Evolutionary conservation across 257 asterid genomes (phyloP), one percentile per base, ranked within the genome.

Genomic region (Cinchona pubescens): DNA sequence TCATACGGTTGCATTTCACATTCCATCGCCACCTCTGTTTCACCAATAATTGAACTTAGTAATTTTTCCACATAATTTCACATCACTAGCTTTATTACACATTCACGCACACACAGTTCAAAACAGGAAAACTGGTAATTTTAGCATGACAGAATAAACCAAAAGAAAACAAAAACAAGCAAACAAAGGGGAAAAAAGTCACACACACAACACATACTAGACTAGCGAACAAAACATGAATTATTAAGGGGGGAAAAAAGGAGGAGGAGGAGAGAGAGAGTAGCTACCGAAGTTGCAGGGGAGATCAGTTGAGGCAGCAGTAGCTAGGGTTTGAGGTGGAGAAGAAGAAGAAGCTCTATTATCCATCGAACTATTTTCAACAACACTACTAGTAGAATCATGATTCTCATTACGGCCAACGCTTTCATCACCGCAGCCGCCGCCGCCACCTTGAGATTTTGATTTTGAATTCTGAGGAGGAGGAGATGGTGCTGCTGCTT

Each of bases 1-100:
- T 61, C 80, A 48, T 79, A 71, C 27, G 93, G 85, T 63, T 84
- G 86, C 82, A 86, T 70, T 58, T 86, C 76, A 83, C 82, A 89
- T 69, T 88, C 85, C 74, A 87, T 86, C 0, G 94, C 96, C 75
- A 89, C 92, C 83, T 87, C 98, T 91, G 92, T 82, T 75, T 48
- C 74, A 77, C 74, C 68, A 83, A 51, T 78, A 59, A 75, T 58
- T 75, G 75, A 56, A 72, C 81, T 76, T 73, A 49, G 42, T 71
- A 81, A 23, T 56, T 38, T 34, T 77, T 35, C 75, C 48, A 27
- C 62, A 62, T 12, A 56, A 59, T 74, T 74, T 30, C 10, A 3
- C 25, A 29, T 25, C 62, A 56, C 30, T 70, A 35, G 7, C 56
- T 67, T 16, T 40, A 43, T 27, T 6, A 11, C 25, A 21, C 43